phyloP scores from a whole-genome alignment of 805 yeast genomes.

The Clavispora santaluciae region DNA sequence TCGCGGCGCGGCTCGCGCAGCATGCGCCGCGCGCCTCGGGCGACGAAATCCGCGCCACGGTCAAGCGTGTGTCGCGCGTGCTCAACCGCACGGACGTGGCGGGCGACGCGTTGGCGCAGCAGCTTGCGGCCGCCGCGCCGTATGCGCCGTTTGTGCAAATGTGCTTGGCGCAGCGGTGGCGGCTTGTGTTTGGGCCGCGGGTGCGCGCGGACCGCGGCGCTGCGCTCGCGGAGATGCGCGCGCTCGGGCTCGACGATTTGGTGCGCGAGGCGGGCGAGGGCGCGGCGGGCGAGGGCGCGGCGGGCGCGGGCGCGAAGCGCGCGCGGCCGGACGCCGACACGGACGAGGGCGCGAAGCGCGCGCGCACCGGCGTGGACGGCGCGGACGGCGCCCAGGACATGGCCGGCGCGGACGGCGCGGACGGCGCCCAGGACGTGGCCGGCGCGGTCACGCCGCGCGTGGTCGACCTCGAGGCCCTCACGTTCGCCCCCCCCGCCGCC shows the following conservation, averaged over 20 bases:
- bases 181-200: conserved; percentile 51
- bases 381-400: no score
- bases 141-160: conserved; percentile 41
- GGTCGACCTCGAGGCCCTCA: conserved; percentile 59
- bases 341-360: background rate
- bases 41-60: background rate
- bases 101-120: conserved; percentile 5
- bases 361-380: no score
- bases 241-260: conserved; percentile 29
- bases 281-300: background rate
- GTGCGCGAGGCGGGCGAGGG: background rate
- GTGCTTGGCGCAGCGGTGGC: conserved; percentile 46
- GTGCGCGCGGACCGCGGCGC: conserved; percentile 30
- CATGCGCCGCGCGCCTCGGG: background rate
- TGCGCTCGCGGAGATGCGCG: conserved; percentile 42
- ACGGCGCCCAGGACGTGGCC: background rate
- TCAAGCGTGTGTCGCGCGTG: background rate
- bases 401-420: no score
- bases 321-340: conserved; percentile 1
- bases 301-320: background rate
- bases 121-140: conserved; percentile 1
- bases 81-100: conserved; percentile 3
- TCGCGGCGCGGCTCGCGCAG: background rate
- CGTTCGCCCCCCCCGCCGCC: conserved; percentile 67
- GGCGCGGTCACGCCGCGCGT: conserved; percentile 36